Evolutionary conservation across 2,329 filamentous ascomycete species (phyloP).

Genomic region (Cytospora chrysosperma): DNA sequence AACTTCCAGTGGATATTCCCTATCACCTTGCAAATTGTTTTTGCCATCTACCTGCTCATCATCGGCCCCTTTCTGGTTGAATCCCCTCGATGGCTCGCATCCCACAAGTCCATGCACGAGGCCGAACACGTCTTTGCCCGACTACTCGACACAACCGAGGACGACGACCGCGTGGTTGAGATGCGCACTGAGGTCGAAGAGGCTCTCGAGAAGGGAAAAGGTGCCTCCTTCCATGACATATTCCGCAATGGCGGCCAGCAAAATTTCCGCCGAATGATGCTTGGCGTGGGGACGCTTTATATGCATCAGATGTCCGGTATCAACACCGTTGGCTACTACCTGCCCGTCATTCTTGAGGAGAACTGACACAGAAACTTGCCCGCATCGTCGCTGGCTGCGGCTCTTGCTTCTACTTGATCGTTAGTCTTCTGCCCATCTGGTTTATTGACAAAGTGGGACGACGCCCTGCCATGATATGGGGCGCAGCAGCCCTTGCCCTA

Average conservation of each 20-base stretch:
- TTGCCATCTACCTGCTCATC: constrained; percentile 10
- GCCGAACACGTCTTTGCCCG: constrained; percentile 5
- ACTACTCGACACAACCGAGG: constrained; percentile 3
- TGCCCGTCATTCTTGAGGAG: constrained; percentile 19
- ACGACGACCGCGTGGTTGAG: constrained; percentile 1
- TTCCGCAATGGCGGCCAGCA: constrained; percentile 16
- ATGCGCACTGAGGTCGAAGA: background rate
- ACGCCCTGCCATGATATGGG: constrained; percentile 13
- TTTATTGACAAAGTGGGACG: constrained; percentile 14
- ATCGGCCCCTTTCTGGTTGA: constrained; percentile 9
- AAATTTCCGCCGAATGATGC: constrained; percentile 15
- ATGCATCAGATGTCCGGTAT: constrained; percentile 16
- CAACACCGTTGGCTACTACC: constrained; percentile 9
- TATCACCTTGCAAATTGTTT: background rate
- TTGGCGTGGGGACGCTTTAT: constrained; percentile 12
- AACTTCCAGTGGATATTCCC: constrained; percentile 12
- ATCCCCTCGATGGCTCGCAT: constrained; percentile 5
- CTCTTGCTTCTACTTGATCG: constrained; percentile 7
- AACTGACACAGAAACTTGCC: constrained; percentile 3
- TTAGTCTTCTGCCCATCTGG: constrained; percentile 13
- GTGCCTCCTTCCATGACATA: constrained; percentile 2
- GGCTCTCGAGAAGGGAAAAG: background rate
- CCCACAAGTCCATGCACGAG: constrained; percentile 1
- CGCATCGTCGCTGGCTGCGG: constrained; percentile 14
- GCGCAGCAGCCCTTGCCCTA: background rate